Evolutionary conservation across 2,329 filamentous ascomycete species (phyloP).

Genomic region (Hypoxylon sp.): DNA sequence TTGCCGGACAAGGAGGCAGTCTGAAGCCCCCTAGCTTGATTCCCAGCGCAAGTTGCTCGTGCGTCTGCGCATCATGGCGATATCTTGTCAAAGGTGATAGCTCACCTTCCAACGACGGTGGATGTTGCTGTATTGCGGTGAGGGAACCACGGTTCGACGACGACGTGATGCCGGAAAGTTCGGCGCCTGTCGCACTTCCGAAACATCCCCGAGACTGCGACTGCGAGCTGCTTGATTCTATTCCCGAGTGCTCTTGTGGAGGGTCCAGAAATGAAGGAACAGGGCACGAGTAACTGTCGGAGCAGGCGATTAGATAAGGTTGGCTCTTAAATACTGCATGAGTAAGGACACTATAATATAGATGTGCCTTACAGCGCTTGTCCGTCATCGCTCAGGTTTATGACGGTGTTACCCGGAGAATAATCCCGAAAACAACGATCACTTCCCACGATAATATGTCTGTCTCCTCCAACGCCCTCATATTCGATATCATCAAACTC

Average conservation of each 20-base stretch:
- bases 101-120: background rate
- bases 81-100: constrained; percentile 46
- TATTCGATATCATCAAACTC: constrained; percentile 45
- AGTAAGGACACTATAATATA: background rate
- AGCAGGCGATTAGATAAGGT: background rate
- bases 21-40: constrained; percentile 3
- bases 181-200: background rate
- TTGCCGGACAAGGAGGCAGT: background rate
- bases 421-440: constrained; percentile 41
- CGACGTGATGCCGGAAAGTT: background rate
- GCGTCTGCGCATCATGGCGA: constrained; percentile 35
- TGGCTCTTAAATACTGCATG: background rate
- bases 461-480: constrained; percentile 46
- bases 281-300: constrained; percentile 30
- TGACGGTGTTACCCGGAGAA: constrained; percentile 39
- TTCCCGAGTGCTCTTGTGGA: background rate
- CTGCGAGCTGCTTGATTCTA: background rate
- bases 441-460: constrained; percentile 35
- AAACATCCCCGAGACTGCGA: background rate
- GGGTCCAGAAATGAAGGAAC: constrained; percentile 30
- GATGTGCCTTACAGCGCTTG: constrained; percentile 43
- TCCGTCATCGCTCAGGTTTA: constrained; percentile 44
- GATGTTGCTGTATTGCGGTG: constrained; percentile 5
- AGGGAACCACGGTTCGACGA: constrained; percentile 16
- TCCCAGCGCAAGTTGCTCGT: constrained; percentile 48